A percentile compares a stretch with the other conserved stretches of the same genome.
These are phyloP conservation scores for Lasiodiplodia hormozganensis DNA, from an alignment of 2,329 filamentous ascomycete genomes.

Conservation along the genomic window DNA sequence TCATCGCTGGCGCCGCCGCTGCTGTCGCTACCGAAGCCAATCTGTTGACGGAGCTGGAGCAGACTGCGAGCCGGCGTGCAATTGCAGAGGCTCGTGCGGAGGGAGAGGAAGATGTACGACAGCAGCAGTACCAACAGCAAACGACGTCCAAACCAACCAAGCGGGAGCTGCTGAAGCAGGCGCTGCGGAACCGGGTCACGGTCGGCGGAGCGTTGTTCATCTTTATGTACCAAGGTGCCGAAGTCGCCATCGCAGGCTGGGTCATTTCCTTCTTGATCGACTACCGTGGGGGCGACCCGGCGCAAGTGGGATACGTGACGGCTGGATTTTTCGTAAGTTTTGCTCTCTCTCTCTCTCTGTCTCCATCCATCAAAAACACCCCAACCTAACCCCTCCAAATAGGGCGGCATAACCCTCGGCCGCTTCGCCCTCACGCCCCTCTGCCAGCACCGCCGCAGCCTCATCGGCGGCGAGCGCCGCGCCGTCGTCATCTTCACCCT, in stretches of 20 bases:
- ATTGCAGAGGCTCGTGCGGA: constrained; percentile 44
- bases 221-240: constrained; percentile 84
- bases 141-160: constrained; percentile 41
- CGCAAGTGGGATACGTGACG: constrained; percentile 79
- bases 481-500: constrained; percentile 70
- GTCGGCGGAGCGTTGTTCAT: constrained; percentile 81
- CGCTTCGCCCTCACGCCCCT: constrained; percentile 74
- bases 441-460: constrained; percentile 58
- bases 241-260: constrained; percentile 86
- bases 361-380: neutral
- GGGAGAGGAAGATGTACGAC: constrained; percentile 53
- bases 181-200: constrained; percentile 64
- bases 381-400: constrained; percentile 34
- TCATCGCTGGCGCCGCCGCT: no score
- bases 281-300: constrained; percentile 72
- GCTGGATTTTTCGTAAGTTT: constrained; percentile 67
- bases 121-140: constrained; percentile 1
- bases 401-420: constrained; percentile 77
- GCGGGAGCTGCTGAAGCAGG: constrained; percentile 58
- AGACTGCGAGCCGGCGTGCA: constrained; percentile 63
- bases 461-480: constrained; percentile 70
- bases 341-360: neutral
- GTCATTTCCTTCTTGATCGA: constrained; percentile 84
- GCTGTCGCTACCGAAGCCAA: constrained; percentile 31
- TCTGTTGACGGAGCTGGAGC: constrained; percentile 49